A percentile compares a stretch with the other conserved stretches of the same genome.
Conservation (phyloP, 2,329 filamentous ascomycete genomes). For the Xenoacremonium recifei region DNA sequence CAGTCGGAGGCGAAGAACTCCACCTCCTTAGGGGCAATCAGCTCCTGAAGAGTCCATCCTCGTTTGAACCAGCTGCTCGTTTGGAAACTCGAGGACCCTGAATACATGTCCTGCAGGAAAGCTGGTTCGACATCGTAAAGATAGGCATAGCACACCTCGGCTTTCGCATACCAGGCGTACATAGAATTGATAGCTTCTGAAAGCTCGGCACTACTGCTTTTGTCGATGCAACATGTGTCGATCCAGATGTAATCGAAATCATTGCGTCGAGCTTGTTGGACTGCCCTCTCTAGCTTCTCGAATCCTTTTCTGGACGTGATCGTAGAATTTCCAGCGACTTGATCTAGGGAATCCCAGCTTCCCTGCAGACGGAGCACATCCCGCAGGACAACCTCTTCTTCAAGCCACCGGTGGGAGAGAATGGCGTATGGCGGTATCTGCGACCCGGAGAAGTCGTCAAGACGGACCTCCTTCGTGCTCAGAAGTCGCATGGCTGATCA, state of each 20-base stretch:
- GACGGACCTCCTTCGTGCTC: constrained; percentile 13
- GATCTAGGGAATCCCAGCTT: background rate
- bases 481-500: constrained; percentile 20
- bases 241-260: constrained; percentile 26
- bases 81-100: background rate
- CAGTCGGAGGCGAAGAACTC: constrained; percentile 5
- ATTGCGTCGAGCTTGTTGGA: constrained; percentile 15
- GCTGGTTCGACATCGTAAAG: constrained; percentile 4
- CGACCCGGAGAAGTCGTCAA: constrained; percentile 16
- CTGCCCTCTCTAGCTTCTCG: constrained; percentile 18
- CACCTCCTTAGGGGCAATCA: constrained; percentile 5
- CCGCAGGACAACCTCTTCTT: constrained; percentile 25
- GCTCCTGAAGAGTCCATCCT: constrained; percentile 8
- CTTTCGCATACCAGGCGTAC: constrained; percentile 11
- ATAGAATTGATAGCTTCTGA: constrained; percentile 15
- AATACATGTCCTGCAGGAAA: background rate
- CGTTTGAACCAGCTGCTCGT: constrained; percentile 2
- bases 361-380: constrained; percentile 14
- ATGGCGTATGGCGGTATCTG: constrained; percentile 26
- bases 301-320: constrained; percentile 7
- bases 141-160: constrained; percentile 6
- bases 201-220: constrained; percentile 14
- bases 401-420: constrained; percentile 31
- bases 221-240: constrained; percentile 30
- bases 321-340: background rate